phyloP scores from a whole-genome alignment of 2,329 filamentous ascomycete species.

The Alternaria angustiovoidea region DNA sequence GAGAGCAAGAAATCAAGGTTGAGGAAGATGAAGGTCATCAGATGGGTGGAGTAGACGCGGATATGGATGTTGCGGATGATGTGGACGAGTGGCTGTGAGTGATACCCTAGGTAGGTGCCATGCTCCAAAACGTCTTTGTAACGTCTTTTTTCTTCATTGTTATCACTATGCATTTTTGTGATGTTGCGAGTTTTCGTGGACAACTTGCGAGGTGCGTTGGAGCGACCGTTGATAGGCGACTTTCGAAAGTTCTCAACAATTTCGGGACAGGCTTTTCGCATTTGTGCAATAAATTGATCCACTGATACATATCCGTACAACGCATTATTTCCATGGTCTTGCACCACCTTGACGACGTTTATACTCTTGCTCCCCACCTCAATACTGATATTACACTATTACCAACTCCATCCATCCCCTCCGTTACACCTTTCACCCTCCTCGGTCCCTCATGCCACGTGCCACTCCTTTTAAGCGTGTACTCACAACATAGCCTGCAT shows the following conservation, averaged over 20 bases:
- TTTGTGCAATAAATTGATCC: background rate
- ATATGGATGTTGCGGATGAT: conserved; percentile 48
- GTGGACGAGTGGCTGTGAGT: conserved; percentile 41
- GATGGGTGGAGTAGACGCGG: conserved; percentile 23
- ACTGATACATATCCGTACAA: background rate
- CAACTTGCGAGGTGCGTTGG: too few relatives aligned
- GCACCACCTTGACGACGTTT: background rate
- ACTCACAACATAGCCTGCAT: background rate
- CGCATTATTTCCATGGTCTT: background rate
- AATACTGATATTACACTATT: background rate
- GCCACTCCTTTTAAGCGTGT: too few relatives aligned
- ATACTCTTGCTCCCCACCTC: background rate
- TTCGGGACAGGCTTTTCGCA: background rate
- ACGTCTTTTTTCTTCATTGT: background rate
- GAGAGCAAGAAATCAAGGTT: conserved; percentile 13
- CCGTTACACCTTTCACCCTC: background rate
- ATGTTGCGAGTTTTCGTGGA: background rate
- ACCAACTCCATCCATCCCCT: too few relatives aligned
- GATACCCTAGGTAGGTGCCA: background rate
- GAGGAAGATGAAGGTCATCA: conserved; percentile 16
- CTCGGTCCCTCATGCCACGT: background rate
- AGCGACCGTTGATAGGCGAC: background rate
- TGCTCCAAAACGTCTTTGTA: background rate
- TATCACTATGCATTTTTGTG: background rate
- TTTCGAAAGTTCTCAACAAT: background rate